Evolutionary conservation across 495 filamentous ascomycete species (phyloP).

Genomic region (Entonaema liquescens): DNA sequence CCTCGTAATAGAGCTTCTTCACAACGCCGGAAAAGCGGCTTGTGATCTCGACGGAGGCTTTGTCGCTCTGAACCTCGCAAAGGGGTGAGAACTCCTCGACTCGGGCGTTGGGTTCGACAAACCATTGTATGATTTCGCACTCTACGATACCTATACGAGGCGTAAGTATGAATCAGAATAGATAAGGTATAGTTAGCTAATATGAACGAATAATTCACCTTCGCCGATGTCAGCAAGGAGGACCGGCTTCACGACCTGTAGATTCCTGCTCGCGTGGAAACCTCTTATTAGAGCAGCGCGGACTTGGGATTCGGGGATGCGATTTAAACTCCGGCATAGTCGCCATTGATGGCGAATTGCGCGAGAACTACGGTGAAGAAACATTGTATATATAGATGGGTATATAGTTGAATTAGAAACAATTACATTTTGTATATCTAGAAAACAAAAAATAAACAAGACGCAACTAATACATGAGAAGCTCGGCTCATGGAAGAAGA

Average conservation of each 20-base stretch:
- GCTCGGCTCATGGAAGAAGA: constrained; percentile 6
- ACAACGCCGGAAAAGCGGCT: constrained; percentile 94
- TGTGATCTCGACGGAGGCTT: constrained; percentile 98
- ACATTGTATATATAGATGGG: constrained; percentile 49
- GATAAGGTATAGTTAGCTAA: background rate
- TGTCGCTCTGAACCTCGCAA: constrained; percentile 98
- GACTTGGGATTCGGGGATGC: constrained; percentile 43
- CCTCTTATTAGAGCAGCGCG: constrained; percentile 49
- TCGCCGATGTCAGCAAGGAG: constrained; percentile 96
- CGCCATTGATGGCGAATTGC: constrained; percentile 54
- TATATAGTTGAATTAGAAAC: background rate
- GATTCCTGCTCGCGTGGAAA: constrained; percentile 69
- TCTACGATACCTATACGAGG: constrained; percentile 82
- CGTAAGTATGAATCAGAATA: constrained; percentile 11
- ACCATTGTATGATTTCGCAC: constrained; percentile 99
- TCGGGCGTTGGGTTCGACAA: constrained; percentile 92
- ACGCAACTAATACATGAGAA: background rate
- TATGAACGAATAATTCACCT: constrained; percentile 61
- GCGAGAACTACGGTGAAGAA: constrained; percentile 55
- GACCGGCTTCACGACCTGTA: constrained; percentile 81
- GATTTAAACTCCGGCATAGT: constrained; percentile 46
- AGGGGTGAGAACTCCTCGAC: constrained; percentile 98
- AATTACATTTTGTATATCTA: constrained; percentile 23
- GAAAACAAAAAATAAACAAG: background rate
- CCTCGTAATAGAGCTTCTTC: constrained; percentile 94